Percentiles rank a stretch among this genome's conserved stretches.
Evolutionary conservation across 78 protist genomes (phyloP).

Genomic region (Tieghemostelium lacteum): DNA sequence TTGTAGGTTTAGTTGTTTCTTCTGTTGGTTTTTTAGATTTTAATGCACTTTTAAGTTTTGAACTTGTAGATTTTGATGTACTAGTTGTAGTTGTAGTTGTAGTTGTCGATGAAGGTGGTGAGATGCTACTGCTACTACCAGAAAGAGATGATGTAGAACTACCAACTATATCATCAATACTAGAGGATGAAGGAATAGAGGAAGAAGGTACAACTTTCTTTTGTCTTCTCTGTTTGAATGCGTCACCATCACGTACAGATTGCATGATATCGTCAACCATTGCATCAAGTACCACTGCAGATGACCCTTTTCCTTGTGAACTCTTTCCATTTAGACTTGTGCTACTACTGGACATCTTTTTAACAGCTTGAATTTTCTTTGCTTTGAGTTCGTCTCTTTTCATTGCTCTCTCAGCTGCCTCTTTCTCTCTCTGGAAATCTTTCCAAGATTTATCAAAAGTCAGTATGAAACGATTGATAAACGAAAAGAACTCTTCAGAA

Average conservation of each 20-base stretch:
- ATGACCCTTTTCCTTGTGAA: background rate
- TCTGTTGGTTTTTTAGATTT: background rate
- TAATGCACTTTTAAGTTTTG: background rate
- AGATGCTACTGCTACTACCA: background rate
- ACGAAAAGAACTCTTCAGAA: conserved; percentile 54
- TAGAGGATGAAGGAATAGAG: background rate
- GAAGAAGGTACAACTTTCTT: no score
- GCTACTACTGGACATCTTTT: no score
- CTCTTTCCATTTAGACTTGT: conserved; percentile 22
- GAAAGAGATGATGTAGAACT: background rate
- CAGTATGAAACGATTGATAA: conserved; percentile 8
- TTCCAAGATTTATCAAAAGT: conserved; percentile 38
- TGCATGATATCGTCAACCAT: conserved; percentile 75
- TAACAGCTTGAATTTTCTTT: conserved; percentile 9
- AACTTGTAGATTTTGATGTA: background rate
- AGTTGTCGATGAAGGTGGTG: background rate
- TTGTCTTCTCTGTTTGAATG: conserved; percentile 63
- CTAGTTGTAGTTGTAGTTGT: background rate
- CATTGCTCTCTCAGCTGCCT: conserved; percentile 52
- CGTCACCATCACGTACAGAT: conserved; percentile 67
- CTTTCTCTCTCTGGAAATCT: conserved; percentile 51
- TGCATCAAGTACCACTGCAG: background rate
- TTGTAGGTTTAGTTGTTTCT: background rate
- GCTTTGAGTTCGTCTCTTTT: conserved; percentile 54
- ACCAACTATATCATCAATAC: background rate